A percentile compares a stretch with the other conserved stretches of the same genome.
phyloP scores from a whole-genome alignment of 2,329 filamentous ascomycete species.

The Sphaerulina populicola region DNA sequence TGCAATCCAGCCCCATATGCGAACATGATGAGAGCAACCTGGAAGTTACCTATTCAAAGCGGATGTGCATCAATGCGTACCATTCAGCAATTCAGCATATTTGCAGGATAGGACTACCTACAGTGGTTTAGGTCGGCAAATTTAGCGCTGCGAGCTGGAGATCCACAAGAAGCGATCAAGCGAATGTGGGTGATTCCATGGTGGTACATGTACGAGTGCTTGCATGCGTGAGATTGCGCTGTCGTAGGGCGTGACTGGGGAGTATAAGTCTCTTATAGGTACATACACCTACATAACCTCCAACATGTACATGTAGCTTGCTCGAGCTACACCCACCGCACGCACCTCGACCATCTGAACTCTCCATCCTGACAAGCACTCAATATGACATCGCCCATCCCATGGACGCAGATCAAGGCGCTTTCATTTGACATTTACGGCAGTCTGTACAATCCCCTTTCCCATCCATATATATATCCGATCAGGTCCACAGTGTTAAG shows the following conservation, averaged over 20 bases:
- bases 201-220: neutral
- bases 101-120: no score
- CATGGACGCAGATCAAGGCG: conserved; percentile 32
- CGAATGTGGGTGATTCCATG: neutral
- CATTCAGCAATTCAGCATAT: no score
- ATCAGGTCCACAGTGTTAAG: neutral
- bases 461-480: neutral
- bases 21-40: no score
- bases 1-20: no score
- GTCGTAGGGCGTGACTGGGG: neutral
- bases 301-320: neutral
- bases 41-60: no score
- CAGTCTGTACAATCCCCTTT: conserved; percentile 32
- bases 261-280: neutral
- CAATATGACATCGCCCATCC: conserved; percentile 22
- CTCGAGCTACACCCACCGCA: no score
- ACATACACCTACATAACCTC: no score
- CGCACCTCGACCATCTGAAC: no score
- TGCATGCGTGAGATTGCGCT: neutral
- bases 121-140: no score
- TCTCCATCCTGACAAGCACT: neutral
- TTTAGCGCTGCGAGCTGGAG: no score
- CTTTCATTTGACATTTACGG: conserved; percentile 73
- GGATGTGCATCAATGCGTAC: no score
- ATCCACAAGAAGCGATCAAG: neutral